phyloP scores from a whole-genome alignment of 2,329 filamentous ascomycete genomes.

The Dothidotthia symphoricarpi region DNA sequence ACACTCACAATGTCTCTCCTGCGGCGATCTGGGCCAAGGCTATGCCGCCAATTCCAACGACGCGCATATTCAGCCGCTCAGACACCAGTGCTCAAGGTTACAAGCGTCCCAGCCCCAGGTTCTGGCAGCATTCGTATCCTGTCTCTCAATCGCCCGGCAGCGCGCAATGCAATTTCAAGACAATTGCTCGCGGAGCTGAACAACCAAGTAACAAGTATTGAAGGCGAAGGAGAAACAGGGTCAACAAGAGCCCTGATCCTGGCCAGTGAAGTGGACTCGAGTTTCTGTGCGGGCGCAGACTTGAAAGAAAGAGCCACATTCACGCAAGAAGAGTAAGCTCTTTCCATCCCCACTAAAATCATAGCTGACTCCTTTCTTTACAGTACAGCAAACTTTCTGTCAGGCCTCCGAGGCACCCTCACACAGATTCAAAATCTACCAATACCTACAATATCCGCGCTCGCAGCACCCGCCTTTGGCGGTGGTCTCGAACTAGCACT shows the following conservation, averaged over 20 bases:
- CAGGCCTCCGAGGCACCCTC: constrained; percentile 73
- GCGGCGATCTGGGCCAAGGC: constrained; percentile 18
- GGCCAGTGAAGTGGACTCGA: constrained; percentile 78
- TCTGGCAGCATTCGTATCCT: constrained; percentile 84
- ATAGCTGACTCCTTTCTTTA: constrained; percentile 9
- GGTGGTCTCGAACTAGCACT: constrained; percentile 93
- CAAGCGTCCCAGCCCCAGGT: constrained; percentile 72
- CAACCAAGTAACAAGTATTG: constrained; percentile 69
- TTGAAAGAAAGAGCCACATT: constrained; percentile 83
- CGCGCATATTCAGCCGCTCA: constrained; percentile 45
- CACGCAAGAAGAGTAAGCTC: constrained; percentile 69
- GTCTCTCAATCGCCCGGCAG: constrained; percentile 77
- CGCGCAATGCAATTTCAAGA: constrained; percentile 87
- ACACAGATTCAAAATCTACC: constrained; percentile 69
- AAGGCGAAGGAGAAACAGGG: constrained; percentile 56
- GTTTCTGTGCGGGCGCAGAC: constrained; percentile 93
- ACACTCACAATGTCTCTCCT: constrained; percentile 24
- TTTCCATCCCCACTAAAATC: constrained; percentile 1
- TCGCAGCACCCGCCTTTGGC: constrained; percentile 82
- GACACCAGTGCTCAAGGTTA: constrained; percentile 64
- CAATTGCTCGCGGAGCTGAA: constrained; percentile 71
- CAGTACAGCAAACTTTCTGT: constrained; percentile 78
- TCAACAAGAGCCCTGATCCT: constrained; percentile 78
- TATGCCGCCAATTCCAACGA: constrained; percentile 27
- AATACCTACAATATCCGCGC: constrained; percentile 85